Percentiles rank a stretch among this genome's conserved stretches.
Conservation (phyloP, 2,329 filamentous ascomycete species). For the Epichloe glyceriae region DNA sequence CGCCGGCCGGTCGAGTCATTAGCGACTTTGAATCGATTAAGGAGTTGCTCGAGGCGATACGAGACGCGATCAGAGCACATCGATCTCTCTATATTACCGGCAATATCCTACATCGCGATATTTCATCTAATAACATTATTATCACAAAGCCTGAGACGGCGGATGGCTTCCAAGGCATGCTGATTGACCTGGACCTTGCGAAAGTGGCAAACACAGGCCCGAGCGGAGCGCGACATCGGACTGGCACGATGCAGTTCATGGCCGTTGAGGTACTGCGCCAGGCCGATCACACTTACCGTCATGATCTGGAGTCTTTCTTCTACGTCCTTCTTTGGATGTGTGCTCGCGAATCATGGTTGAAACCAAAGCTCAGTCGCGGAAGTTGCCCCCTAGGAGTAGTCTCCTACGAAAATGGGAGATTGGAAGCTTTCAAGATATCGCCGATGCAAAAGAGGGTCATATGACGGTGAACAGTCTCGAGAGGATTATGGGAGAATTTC, state of each 20-base stretch:
- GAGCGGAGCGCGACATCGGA: conserved; percentile 13
- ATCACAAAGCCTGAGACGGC: conserved; percentile 2
- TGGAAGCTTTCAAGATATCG: conserved; percentile 5
- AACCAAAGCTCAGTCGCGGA: conserved; percentile 1
- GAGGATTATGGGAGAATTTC: conserved; percentile 8
- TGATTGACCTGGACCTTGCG: conserved; percentile 12
- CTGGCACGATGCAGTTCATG: conserved; percentile 22
- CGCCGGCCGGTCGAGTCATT: conserved; percentile 6
- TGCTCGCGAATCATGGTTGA: conserved; percentile 6
- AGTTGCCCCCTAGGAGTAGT: neutral
- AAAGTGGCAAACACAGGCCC: conserved; percentile 9
- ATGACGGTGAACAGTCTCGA: conserved; percentile 5
- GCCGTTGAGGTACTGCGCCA: conserved; percentile 19
- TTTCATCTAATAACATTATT: conserved; percentile 4
- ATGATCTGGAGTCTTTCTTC: conserved; percentile 8
- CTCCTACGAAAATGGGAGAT: conserved; percentile 6
- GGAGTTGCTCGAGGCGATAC: conserved; percentile 1
- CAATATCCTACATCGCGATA: conserved; percentile 5
- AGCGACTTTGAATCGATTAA: neutral
- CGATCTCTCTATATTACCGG: conserved; percentile 1
- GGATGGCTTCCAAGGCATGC: conserved; percentile 14
- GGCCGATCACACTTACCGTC: conserved; percentile 14
- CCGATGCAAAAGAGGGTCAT: conserved; percentile 2
- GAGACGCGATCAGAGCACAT: conserved; percentile 5
- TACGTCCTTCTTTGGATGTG: too few species aligned